Conservation (phyloP, 2,329 filamentous ascomycete genomes). For the Chrysoporthe puriensis region DNA sequence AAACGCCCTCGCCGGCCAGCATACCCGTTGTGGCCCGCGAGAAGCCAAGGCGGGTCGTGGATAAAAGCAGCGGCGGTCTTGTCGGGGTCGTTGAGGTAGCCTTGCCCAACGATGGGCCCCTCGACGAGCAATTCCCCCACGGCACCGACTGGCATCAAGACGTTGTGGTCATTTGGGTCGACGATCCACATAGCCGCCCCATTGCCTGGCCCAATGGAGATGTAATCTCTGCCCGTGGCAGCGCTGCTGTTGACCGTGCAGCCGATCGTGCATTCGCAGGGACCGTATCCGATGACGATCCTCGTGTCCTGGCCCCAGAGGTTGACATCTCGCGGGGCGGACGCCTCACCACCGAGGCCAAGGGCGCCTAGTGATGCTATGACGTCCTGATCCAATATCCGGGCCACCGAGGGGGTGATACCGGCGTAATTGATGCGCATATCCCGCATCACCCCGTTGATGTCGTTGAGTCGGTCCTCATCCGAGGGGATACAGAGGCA, state of each 20-base stretch:
- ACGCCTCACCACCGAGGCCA: constrained; percentile 56
- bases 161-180: constrained; percentile 34
- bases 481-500: constrained; percentile 56
- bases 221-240: constrained; percentile 32
- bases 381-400: constrained; percentile 50
- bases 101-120: constrained; percentile 51
- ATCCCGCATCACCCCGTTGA: constrained; percentile 31
- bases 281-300: constrained; percentile 57
- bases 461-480: constrained; percentile 52
- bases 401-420: constrained; percentile 55
- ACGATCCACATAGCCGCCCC: constrained; percentile 36
- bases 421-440: constrained; percentile 50
- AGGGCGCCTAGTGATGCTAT: constrained; percentile 52
- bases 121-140: constrained; percentile 44
- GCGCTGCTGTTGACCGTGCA: constrained; percentile 36
- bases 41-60: constrained; percentile 31
- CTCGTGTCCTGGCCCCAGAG: constrained; percentile 51
- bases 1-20: constrained; percentile 43
- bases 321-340: constrained; percentile 54
- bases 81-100: constrained; percentile 49
- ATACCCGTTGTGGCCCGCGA: constrained; percentile 39
- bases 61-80: constrained; percentile 41
- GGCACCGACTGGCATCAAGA: constrained; percentile 37
- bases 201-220: constrained; percentile 33
- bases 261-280: constrained; percentile 56